Conservation (phyloP, 1,284 basidiomycete genomes). For the Leccinum pachyderme region DNA sequence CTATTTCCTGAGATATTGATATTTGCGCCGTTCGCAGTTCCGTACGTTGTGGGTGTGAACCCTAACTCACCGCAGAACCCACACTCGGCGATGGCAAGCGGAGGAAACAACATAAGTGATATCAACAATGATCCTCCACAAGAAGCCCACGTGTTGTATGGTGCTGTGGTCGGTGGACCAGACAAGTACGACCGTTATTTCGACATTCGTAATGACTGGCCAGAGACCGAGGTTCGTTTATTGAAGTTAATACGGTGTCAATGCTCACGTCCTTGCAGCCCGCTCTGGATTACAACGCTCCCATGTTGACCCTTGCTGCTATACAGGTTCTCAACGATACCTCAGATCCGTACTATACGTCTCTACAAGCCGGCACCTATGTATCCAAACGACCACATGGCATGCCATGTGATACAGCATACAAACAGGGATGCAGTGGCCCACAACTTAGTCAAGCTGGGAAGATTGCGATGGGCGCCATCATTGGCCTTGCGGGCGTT, state of each 20-base stretch:
- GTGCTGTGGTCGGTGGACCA: conserved; percentile 87
- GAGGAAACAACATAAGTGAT: conserved; percentile 64
- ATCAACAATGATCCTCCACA: conserved; percentile 73
- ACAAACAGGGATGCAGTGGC: conserved; percentile 50
- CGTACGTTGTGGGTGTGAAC: conserved; percentile 82
- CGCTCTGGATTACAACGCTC: conserved; percentile 83
- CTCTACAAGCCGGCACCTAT: conserved; percentile 66
- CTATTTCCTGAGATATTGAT: conserved; percentile 4
- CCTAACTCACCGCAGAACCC: conserved; percentile 90
- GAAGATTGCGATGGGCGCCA: conserved; percentile 70
- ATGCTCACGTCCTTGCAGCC: conserved; percentile 41
- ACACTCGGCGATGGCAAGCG: conserved; percentile 84
- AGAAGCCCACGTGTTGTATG: conserved; percentile 79
- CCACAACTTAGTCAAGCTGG: conserved; percentile 54
- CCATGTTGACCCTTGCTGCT: conserved; percentile 79
- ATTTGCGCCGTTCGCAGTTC: conserved; percentile 42
- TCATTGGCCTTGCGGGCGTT: conserved; percentile 62
- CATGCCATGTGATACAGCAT: conserved; percentile 72
- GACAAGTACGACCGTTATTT: conserved; percentile 74
- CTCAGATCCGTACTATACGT: conserved; percentile 78
- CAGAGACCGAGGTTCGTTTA: conserved; percentile 63
- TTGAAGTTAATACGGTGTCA: not conserved
- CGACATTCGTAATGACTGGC: conserved; percentile 83
- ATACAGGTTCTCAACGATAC: conserved; percentile 66
- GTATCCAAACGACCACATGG: conserved; percentile 61